Evolutionary conservation across 176 grass and related monocot genomes (phyloP).

Genomic region (Poa annua): DNA sequence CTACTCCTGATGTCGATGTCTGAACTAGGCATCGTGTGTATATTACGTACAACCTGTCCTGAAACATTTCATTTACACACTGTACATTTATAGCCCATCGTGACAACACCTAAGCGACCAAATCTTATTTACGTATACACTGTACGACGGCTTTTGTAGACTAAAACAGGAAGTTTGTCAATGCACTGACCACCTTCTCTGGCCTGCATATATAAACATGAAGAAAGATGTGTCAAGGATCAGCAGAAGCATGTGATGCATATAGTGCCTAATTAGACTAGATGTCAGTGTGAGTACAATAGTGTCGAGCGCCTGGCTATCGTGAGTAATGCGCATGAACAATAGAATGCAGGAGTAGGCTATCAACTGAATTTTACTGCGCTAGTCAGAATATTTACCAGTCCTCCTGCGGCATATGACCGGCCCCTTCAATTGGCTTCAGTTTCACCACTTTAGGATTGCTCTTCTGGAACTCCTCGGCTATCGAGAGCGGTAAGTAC

Average conservation of each 20-base stretch:
- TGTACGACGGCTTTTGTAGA: neutral
- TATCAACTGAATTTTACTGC: conserved; percentile 1
- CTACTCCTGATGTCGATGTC: neutral
- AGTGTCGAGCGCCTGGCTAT: neutral
- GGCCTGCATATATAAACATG: conserved; percentile 57
- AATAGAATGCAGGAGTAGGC: neutral
- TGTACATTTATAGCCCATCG: neutral
- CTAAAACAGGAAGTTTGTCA: conserved; percentile 61
- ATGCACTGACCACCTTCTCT: conserved; percentile 80
- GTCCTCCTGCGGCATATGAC: conserved; percentile 96
- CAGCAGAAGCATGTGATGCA: neutral
- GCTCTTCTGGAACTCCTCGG: conserved; percentile 79
- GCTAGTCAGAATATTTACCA: conserved; percentile 53
- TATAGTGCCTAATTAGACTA: neutral
- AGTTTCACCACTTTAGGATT: conserved; percentile 68
- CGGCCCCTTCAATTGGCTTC: conserved; percentile 81
- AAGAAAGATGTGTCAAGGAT: conserved; percentile 16
- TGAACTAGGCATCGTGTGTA: neutral
- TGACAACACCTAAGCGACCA: neutral
- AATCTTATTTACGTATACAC: neutral
- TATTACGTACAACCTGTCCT: neutral
- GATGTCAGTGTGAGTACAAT: neutral
- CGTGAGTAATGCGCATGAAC: neutral
- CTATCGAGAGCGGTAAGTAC: conserved; percentile 72
- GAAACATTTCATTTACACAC: neutral